Evolutionary conservation across 2,329 filamentous ascomycete genomes (phyloP).

Genomic region (Fusarium verticillioides): DNA sequence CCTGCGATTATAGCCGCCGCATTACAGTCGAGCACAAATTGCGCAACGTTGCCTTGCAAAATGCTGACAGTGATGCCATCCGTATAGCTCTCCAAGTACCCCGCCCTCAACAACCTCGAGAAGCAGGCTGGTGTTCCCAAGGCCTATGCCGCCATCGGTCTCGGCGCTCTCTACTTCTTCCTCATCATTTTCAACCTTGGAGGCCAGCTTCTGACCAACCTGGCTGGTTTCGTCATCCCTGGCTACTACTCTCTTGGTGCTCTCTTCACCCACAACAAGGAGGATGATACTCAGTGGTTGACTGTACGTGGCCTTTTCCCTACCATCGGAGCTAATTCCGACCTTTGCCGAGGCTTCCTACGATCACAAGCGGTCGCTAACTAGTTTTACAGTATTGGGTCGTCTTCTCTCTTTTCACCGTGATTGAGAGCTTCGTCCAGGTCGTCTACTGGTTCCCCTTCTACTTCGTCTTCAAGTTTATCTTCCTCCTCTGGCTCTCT

Average conservation of each 20-base stretch:
- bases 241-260: conserved; percentile 86
- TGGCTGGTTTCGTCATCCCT: conserved; percentile 84
- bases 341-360: neutral
- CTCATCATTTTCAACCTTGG: conserved; percentile 93
- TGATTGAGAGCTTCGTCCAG: conserved; percentile 83
- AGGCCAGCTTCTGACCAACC: conserved; percentile 87
- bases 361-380: conserved; percentile 48
- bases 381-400: conserved; percentile 78
- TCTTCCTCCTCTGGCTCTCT: conserved; percentile 96
- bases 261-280: conserved; percentile 76
- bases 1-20: conserved; percentile 9
- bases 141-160: conserved; percentile 82
- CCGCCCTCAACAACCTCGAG: conserved; percentile 84
- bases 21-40: conserved; percentile 26
- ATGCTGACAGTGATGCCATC: conserved; percentile 43
- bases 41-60: conserved; percentile 9
- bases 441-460: conserved; percentile 97
- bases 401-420: conserved; percentile 83
- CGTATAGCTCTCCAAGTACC: conserved; percentile 84
- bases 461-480: conserved; percentile 99
- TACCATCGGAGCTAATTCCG: conserved; percentile 6
- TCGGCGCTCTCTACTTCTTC: conserved; percentile 86
- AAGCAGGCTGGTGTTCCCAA: conserved; percentile 85
- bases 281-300: conserved; percentile 85
- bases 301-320: conserved; percentile 63